A percentile compares a stretch with the other conserved stretches of the same genome.
Evolutionary conservation across 2,329 filamentous ascomycete species (phyloP).

Genomic region (Talaromyces sp.): DNA sequence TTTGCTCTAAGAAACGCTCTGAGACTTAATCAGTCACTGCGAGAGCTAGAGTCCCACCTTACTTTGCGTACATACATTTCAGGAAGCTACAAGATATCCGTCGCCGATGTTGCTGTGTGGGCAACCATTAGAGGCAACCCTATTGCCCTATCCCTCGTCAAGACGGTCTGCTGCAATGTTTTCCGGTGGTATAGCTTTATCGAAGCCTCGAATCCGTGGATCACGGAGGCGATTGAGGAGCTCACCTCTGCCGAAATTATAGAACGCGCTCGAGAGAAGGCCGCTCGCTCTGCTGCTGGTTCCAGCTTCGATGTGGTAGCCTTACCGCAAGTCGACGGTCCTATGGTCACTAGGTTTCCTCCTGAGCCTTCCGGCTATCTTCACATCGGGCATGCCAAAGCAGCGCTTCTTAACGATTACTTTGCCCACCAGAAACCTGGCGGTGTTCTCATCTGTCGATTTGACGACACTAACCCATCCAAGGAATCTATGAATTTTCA

Average conservation of each 20-base stretch:
- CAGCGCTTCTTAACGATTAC: slow-evolving; percentile 88
- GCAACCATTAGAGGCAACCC: slow-evolving; percentile 76
- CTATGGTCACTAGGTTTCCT: slow-evolving; percentile 89
- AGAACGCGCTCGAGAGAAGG: neutral
- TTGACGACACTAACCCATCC: slow-evolving; percentile 95
- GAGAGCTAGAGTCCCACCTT: slow-evolving; percentile 77
- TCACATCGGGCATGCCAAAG: slow-evolving; percentile 94
- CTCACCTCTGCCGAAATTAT: neutral
- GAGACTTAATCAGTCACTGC: neutral
- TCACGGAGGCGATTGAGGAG: slow-evolving; percentile 52
- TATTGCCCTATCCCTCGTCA: slow-evolving; percentile 63
- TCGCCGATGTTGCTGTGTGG: slow-evolving; percentile 78
- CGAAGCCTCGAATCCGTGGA: slow-evolving; percentile 74
- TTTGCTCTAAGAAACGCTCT: neutral
- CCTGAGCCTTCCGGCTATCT: slow-evolving; percentile 94
- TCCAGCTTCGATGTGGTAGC: slow-evolving; percentile 51
- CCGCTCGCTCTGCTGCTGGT: neutral
- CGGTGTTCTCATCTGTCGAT: slow-evolving; percentile 82
- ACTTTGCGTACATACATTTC: slow-evolving; percentile 80
- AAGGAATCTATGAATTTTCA: slow-evolving; percentile 73
- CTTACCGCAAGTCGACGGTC: slow-evolving; percentile 76
- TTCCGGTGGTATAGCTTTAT: slow-evolving; percentile 83
- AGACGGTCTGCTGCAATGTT: slow-evolving; percentile 53
- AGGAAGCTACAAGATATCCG: slow-evolving; percentile 66
- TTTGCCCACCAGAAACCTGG: slow-evolving; percentile 91